Evolutionary conservation across 352 stramenopile genomes (phyloP), one percentile per base, ranked within the genome.

Genomic region (Phytophthora cajani): DNA sequence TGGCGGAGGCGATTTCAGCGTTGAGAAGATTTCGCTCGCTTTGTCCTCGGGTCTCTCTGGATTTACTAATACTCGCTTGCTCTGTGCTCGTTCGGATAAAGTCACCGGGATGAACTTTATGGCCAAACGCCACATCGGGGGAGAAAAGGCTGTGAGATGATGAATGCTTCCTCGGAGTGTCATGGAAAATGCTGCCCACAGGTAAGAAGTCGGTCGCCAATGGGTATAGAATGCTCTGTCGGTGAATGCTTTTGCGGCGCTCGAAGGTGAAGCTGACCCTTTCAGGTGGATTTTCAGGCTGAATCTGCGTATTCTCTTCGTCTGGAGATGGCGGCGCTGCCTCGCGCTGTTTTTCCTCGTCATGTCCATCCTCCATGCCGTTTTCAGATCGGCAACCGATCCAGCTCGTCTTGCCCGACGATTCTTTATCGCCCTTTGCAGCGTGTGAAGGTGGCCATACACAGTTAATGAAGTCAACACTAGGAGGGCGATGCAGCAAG

Each of bases 151-250:
- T 65, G 51, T 61, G 36, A 12, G 60, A 44, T 32, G 60, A 62
- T 4, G 55, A 69, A 1, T 72, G 11, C 33, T 72, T 5, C 63
- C 60, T 19, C 17, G 60, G 46, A 14, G 44, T 59, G 17, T 87
- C 77, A 25, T 78, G 78, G 1, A 87, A 56, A 49, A 87, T 64
- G 23, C 74, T 78, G 32, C 80, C 85, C 33, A 76, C 62, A 7
- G 80, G 71, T 14, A 86, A 36, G 27, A 87, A 74, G 51, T 87
- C 82, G 27, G 74, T 71, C 47, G 72, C 25, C 40, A 54, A 17
- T 17, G 63, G 57, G 38, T 72, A 72, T 7, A 75, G 36, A 46
- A 72, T 78, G 47, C 71, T 74, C 47, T 54, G 63, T 32, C 61
- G 70, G 21, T 51, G 68, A 17, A 62, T 58, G 23, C 38, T 74